phyloP scores from a whole-genome alignment of 116 monocot genomes.

The Dioscorea cayenensis region DNA sequence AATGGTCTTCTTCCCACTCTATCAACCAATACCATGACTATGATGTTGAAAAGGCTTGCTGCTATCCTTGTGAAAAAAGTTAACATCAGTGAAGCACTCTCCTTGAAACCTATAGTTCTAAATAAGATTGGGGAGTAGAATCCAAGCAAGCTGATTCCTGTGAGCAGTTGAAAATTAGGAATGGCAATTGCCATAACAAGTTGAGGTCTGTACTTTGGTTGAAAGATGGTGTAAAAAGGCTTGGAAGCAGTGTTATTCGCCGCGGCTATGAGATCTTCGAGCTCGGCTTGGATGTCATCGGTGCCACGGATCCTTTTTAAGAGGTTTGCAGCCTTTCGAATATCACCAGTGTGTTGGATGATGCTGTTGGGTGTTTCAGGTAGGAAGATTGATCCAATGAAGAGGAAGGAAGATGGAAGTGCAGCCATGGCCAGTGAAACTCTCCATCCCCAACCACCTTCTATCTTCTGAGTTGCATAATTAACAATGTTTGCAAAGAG shows the following conservation, averaged over 20 bases:
- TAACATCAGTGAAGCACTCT: constrained; percentile 26
- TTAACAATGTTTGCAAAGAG: constrained; percentile 20
- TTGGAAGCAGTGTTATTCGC: neutral
- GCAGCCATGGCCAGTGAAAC: constrained; percentile 16
- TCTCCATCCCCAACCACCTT: constrained; percentile 19
- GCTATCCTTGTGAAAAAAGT: constrained; percentile 18
- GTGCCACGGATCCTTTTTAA: constrained; percentile 25
- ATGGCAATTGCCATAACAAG: constrained; percentile 23
- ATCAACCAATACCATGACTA: constrained; percentile 17
- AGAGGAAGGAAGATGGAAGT: constrained; percentile 16
- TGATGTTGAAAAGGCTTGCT: neutral
- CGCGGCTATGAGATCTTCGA: constrained; percentile 6
- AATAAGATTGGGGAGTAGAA: constrained; percentile 39
- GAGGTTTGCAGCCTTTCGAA: neutral
- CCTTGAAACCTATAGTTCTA: constrained; percentile 22
- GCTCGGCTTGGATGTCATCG: constrained; percentile 5
- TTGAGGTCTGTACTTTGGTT: constrained; percentile 22
- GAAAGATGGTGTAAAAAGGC: constrained; percentile 9
- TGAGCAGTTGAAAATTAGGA: constrained; percentile 28
- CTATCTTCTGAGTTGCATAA: constrained; percentile 16
- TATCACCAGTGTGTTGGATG: constrained; percentile 7
- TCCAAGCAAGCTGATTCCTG: constrained; percentile 19
- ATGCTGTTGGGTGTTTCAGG: constrained; percentile 32
- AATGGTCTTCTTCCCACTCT: neutral
- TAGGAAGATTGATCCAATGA: constrained; percentile 18